Conservation (phyloP, 306 rosid genomes). For the Glycine latifolia region DNA sequence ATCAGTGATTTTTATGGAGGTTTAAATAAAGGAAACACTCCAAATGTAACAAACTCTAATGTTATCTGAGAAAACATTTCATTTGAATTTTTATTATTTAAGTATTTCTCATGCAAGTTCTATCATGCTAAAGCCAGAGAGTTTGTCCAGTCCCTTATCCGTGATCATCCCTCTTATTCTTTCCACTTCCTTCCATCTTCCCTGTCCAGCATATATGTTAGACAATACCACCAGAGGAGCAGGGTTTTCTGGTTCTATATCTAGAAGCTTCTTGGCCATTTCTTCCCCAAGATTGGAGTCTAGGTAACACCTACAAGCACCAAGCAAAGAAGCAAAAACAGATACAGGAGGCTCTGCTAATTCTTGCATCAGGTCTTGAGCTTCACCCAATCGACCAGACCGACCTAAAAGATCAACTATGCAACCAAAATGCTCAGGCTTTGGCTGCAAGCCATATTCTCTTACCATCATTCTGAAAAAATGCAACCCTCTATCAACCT, state of each 20-base stretch:
- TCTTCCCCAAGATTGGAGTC: conserved; percentile 70
- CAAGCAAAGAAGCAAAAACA: conserved; percentile 73
- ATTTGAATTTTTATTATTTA: conserved; percentile 26
- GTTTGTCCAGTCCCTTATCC: conserved; percentile 61
- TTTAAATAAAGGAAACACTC: conserved; percentile 20
- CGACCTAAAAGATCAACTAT: conserved; percentile 78
- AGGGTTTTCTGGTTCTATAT: conserved; percentile 70
- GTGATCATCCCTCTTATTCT: conserved; percentile 63
- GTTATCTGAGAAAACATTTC: conserved; percentile 41
- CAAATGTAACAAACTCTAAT: conserved; percentile 40
- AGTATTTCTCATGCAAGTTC: conserved; percentile 55
- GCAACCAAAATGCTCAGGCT: conserved; percentile 65
- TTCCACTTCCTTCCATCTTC: conserved; percentile 83
- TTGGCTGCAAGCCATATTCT: conserved; percentile 67
- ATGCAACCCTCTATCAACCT: conserved; percentile 65
- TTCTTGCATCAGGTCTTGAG: conserved; percentile 56
- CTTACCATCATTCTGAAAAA: conserved; percentile 64
- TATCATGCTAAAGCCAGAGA: conserved; percentile 67
- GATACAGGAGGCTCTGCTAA: conserved; percentile 66
- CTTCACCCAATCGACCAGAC: conserved; percentile 66
- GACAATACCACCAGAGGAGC: conserved; percentile 70
- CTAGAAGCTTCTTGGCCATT: conserved; percentile 61
- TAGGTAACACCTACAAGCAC: conserved; percentile 64
- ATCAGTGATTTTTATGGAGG: conserved; percentile 47
- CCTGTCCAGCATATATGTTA: conserved; percentile 71